A percentile compares a stretch with the other conserved stretches of the same genome.
Conservation (phyloP, 768 basidiomycete genomes). For the Boletus insuetus region DNA sequence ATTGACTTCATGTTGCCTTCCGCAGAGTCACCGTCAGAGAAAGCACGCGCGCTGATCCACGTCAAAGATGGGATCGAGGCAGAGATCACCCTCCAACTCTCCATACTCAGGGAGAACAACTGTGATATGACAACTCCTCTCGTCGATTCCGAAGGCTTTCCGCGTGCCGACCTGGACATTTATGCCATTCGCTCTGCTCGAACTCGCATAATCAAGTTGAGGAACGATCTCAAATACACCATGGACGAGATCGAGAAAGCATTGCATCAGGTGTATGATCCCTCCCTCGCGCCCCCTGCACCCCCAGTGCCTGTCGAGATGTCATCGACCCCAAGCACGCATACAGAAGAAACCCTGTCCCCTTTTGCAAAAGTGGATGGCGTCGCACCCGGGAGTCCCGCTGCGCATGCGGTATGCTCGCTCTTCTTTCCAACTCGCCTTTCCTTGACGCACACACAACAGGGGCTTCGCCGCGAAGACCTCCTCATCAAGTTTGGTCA, state of each 20-base stretch:
- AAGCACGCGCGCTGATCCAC: constrained; percentile 61
- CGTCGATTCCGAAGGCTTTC: constrained; percentile 86
- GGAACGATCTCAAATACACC: constrained; percentile 70
- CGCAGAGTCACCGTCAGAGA: constrained; percentile 46
- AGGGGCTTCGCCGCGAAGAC: constrained; percentile 72
- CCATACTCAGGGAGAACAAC: constrained; percentile 61
- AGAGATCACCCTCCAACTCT: constrained; percentile 60
- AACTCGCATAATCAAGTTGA: constrained; percentile 72
- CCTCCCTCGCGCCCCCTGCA: constrained; percentile 14
- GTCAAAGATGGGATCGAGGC: constrained; percentile 72
- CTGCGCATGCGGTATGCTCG: constrained; percentile 68
- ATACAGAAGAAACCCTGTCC: constrained; percentile 11
- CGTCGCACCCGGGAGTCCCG: constrained; percentile 80
- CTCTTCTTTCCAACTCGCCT: background rate
- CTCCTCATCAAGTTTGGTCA: constrained; percentile 72
- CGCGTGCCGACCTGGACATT: constrained; percentile 82
- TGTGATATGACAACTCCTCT: constrained; percentile 70
- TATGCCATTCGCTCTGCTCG: constrained; percentile 75
- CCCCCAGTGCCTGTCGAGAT: constrained; percentile 22
- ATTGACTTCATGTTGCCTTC: constrained; percentile 35
- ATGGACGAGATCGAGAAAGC: constrained; percentile 66
- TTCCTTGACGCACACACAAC: background rate
- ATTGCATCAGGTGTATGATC: constrained; percentile 68
- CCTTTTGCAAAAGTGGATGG: constrained; percentile 83
- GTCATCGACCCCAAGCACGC: constrained; percentile 21